phyloP scores from a whole-genome alignment of 2,329 filamentous ascomycete genomes.

The Penicillium oxalicum region DNA sequence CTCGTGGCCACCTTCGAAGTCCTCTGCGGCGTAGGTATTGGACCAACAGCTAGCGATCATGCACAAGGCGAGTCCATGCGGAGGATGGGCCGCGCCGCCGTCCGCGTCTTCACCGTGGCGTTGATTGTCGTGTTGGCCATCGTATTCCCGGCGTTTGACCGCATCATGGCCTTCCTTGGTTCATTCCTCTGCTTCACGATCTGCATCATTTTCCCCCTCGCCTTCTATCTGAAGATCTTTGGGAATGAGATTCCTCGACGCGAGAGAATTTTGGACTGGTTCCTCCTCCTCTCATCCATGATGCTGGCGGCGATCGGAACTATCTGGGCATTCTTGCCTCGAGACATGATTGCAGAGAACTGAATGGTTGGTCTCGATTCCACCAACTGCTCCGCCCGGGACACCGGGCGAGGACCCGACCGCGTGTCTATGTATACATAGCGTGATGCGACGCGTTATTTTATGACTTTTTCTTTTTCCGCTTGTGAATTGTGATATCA shows the following conservation, averaged over 20 bases:
- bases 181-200: constrained; percentile 88
- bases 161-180: constrained; percentile 86
- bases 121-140: constrained; percentile 71
- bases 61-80: constrained; percentile 42
- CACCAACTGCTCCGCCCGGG: too few species aligned
- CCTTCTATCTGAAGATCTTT: constrained; percentile 89
- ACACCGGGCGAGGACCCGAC: background rate
- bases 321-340: constrained; percentile 81
- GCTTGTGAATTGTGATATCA: constrained; percentile 1
- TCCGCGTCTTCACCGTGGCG: constrained; percentile 63
- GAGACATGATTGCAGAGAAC: constrained; percentile 58
- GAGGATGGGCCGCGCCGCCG: constrained; percentile 53
- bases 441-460: background rate
- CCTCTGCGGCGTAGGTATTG: constrained; percentile 63
- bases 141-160: constrained; percentile 72
- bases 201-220: constrained; percentile 81
- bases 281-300: constrained; percentile 63
- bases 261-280: constrained; percentile 63
- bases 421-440: background rate
- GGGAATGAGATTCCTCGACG: constrained; percentile 58
- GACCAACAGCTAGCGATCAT: constrained; percentile 17
- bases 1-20: constrained; percentile 82
- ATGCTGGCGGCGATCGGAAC: constrained; percentile 71
- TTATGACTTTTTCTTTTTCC: too few species aligned
- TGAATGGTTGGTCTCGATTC: constrained; percentile 5